Base-by-base conservation (phyloP, 129 eudicot genomes). In the Chrysanthemum makinoi region DNA sequence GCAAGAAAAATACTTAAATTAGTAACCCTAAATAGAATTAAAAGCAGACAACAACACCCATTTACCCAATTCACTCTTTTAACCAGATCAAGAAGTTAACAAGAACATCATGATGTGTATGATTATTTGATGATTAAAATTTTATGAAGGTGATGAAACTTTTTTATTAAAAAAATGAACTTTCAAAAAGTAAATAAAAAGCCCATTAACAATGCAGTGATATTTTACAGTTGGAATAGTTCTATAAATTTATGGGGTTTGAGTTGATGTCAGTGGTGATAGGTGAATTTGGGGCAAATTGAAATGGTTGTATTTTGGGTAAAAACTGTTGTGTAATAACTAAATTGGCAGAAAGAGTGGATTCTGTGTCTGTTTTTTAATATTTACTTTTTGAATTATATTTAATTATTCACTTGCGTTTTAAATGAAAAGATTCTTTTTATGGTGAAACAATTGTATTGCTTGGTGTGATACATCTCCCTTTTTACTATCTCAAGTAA, bases 11-110 rank as follows among this genome's bases (percentile, higher is more conserved):
- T 71, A 20, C 77, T 63, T 53, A 54, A 77, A 70, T 70, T 63
- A 44, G 80, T 69, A 76, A 57, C 86, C 86, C 82, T 55, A 82
- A 63, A 56, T 20, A 66, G 19, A 63, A 72, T 30, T 70, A 30
- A 60, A 65, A 70, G 61, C 35, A 70, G 75, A 58, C 48, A 77
- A 17, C 24, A 68, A 76, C 74, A 79, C 62, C 72, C 39, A 75
- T 67, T 72, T 67, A 69, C 72, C 79, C 79, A 66, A 73, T 62
- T 56, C 80, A 51, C 63, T 57, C 65, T 66, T 72, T 72, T 79
- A 68, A 8, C 74, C 79, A 75, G 80, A 79, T 82, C 80, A 70
- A 79, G 64, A 39, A 39, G 46, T 39, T 39, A 83, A 15, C 72
- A 77, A 77, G 65, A 61, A 68, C 14, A 50, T 48, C 43, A 43